Base-by-base conservation (phyloP, 2,329 filamentous ascomycete genomes). In the Fusarium beomiforme region DNA sequence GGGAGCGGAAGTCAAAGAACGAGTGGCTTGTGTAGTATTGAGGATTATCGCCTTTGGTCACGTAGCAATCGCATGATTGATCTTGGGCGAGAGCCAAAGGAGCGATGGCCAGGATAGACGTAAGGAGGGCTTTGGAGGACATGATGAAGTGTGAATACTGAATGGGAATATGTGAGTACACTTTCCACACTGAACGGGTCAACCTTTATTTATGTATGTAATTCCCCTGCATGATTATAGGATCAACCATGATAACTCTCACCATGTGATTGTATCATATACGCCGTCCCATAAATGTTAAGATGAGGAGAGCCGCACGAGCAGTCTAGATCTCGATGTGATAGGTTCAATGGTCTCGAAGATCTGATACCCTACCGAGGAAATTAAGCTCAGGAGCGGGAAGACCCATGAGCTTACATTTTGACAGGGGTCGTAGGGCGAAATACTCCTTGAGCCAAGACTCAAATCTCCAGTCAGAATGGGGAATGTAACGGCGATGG, bases 1-100 rank as follows among this genome's bases (percentile, higher is more conserved):
- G 69, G 12, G 71, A 76, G n/a, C 78, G 77, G 67, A 79, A 79
- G 72, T 79, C 78, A 63, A 71, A 76, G 63, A 79, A 79, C 17
- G 70, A 63, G 44, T 78, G 76, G 21, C 61, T 59, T 8, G 59
- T 61, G 61, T 72, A 79, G 67, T 78, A 78, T 12, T 65, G 71
- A 10, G 76, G 71, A 23, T 59, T 67, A 21, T 65, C 60, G 13
- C 75, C 75, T 23, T 76, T 70, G 11, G 69, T 77, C 19, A 79
- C 59, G n/a, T 77, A 79, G 56, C 78, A 79, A 56, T 79, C 77
- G 59, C 78, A 79, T 39, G 74, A 43, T 13, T 72, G 68, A 49
- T 75, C 68, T 33, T 77, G 68, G 44, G 64, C 72, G 31, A 76
- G 23, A 34, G 64, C 71, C 57, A 68, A 26, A 14, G 74, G 71